phyloP scores from a whole-genome alignment of 306 rosid genomes.

The Morella rubra region DNA sequence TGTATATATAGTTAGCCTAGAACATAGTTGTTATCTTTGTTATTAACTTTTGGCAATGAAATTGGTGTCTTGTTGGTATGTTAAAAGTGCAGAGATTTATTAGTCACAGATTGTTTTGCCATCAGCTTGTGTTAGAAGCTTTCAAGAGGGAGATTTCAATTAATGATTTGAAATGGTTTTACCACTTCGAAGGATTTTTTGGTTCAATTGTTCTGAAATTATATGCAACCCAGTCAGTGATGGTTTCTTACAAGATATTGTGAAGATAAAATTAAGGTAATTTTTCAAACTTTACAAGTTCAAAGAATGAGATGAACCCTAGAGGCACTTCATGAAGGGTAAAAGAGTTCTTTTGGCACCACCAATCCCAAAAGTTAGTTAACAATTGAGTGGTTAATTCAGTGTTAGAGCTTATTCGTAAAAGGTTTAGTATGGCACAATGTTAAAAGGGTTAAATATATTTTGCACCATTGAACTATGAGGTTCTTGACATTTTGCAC shows the following conservation, averaged over 20 bases:
- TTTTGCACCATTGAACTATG: no score
- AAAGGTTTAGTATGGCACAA: no score
- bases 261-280: neutral
- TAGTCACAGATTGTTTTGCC: neutral
- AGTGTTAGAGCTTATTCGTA: no score
- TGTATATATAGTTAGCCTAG: neutral
- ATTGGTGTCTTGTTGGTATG: neutral
- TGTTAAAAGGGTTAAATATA: no score
- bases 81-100: neutral
- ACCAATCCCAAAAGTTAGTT: no score
- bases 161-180: neutral
- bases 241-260: neutral
- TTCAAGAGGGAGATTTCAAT: neutral
- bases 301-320: neutral
- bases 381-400: no score
- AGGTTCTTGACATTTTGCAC: no score
- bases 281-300: neutral
- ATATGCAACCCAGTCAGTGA: neutral
- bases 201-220: neutral
- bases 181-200: neutral
- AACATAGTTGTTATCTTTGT: neutral
- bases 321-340: no score
- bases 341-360: no score
- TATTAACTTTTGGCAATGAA: neutral
- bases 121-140: neutral